These are phyloP conservation scores for Phytopythium montanum DNA, from an alignment of 352 stramenopile genomes.

Conservation along the genomic window DNA sequence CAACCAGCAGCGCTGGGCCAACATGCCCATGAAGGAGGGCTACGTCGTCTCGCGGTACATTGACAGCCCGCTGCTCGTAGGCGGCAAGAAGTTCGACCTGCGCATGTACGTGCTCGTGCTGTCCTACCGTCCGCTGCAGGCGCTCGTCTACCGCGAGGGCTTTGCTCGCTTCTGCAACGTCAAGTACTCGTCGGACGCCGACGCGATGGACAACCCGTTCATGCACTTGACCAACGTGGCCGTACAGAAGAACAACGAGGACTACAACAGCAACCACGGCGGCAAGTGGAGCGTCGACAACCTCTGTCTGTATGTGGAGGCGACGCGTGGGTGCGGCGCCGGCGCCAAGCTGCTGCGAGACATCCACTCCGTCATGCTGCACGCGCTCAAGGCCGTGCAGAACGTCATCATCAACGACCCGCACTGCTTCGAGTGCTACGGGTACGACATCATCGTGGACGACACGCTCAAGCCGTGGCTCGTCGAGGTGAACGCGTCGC, in stretches of 20 bases:
- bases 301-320: conserved; percentile 81
- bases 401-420: conserved; percentile 92
- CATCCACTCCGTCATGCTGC: conserved; percentile 83
- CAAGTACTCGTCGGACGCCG: conserved; percentile 79
- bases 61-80: conserved; percentile 85
- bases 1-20: conserved; percentile 54
- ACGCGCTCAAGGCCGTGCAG: conserved; percentile 86
- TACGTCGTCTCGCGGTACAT: conserved; percentile 92
- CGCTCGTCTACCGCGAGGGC: conserved; percentile 78
- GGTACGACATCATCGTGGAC: conserved; percentile 94
- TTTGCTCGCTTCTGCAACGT: conserved; percentile 93
- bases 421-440: conserved; percentile 95
- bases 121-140: conserved; percentile 83
- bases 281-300: conserved; percentile 91
- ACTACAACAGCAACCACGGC: conserved; percentile 90
- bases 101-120: conserved; percentile 91
- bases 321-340: conserved; percentile 44
- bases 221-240: conserved; percentile 89
- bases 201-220: conserved; percentile 91
- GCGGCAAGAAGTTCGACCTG: conserved; percentile 93
- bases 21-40: conserved; percentile 74
- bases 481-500: conserved; percentile 86
- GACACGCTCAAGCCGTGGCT: conserved; percentile 91
- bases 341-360: conserved; percentile 59
- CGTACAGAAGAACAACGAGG: conserved; percentile 89